These are phyloP conservation scores for Magnusiomyces sp. DNA, from an alignment of 1,139 yeast species.

Conservation along the genomic window DNA sequence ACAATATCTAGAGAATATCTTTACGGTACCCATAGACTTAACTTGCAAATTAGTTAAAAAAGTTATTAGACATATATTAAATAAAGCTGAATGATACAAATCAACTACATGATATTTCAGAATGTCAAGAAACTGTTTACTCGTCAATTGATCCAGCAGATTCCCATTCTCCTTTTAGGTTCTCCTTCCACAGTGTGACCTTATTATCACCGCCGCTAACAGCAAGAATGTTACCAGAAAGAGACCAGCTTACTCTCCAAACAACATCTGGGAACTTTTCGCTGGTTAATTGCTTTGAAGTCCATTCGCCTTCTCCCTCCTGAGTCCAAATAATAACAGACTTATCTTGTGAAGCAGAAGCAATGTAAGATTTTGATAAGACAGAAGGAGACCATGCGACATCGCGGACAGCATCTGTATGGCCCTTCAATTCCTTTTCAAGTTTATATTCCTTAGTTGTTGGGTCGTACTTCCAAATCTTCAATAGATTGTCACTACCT, in stretches of 20 bases:
- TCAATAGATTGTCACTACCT: slow-evolving; percentile 90
- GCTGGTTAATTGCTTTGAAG: slow-evolving; percentile 54
- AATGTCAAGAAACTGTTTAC: slow-evolving; percentile 26
- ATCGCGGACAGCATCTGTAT: slow-evolving; percentile 96
- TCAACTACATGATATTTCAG: background rate
- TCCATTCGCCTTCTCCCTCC: slow-evolving; percentile 69
- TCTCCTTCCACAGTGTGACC: slow-evolving; percentile 95
- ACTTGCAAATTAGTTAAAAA: background rate
- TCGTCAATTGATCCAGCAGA: slow-evolving; percentile 91
- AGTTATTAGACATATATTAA: background rate
- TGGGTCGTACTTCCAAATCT: slow-evolving; percentile 74
- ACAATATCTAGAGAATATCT: slow-evolving; percentile 24
- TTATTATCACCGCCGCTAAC: slow-evolving; percentile 94
- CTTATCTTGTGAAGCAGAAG: slow-evolving; percentile 97
- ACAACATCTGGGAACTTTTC: slow-evolving; percentile 93
- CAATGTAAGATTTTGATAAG: slow-evolving; percentile 78
- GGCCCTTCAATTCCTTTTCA: slow-evolving; percentile 80
- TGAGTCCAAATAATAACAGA: slow-evolving; percentile 92
- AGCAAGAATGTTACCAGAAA: slow-evolving; percentile 91
- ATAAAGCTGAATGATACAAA: no score
- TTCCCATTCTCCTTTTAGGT: slow-evolving; percentile 90
- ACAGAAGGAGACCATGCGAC: slow-evolving; percentile 97
- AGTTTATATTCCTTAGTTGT: slow-evolving; percentile 51
- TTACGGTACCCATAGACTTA: background rate
- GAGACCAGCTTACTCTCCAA: slow-evolving; percentile 98